Conservation (phyloP, 2,329 filamentous ascomycete species). For the Colletotrichum theobromicola region DNA sequence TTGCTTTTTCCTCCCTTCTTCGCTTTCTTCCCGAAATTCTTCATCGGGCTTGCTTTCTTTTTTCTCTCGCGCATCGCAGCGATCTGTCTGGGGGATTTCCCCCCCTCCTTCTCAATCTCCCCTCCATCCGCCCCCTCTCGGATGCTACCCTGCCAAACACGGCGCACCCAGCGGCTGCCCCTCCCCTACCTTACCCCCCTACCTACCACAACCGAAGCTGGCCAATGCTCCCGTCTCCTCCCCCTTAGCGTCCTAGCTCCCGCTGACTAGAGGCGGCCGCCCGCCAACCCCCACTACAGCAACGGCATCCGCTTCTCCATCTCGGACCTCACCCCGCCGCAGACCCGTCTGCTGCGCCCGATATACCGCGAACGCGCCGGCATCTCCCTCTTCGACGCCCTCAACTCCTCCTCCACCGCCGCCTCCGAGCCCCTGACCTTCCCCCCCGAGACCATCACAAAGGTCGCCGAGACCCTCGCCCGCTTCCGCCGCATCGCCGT, state of each 20-base stretch:
- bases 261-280: not conserved
- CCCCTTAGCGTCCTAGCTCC: not conserved
- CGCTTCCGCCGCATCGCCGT: conserved; percentile 76
- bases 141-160: conserved; percentile 12
- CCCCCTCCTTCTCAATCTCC: not conserved
- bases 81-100: not conserved
- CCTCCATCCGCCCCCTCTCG: not conserved
- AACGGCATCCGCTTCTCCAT: conserved; percentile 96
- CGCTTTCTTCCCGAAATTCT: not conserved
- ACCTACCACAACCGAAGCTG: not conserved
- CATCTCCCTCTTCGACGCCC: conserved; percentile 87
- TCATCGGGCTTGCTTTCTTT: not conserved
- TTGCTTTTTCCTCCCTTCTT: not conserved
- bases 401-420: conserved; percentile 54
- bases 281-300: conserved; percentile 46
- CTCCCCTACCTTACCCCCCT: too few species aligned
- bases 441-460: conserved; percentile 60
- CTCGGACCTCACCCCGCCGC: conserved; percentile 75
- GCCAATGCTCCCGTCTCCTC: not conserved
- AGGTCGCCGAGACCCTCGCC: conserved; percentile 70
- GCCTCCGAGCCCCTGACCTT: conserved; percentile 42
- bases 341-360: conserved; percentile 75
- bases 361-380: conserved; percentile 78
- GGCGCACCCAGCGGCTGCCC: not conserved
- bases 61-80: not conserved